These are phyloP conservation scores for Boletus speciosus DNA, from an alignment of 768 basidiomycete species.

Conservation along the genomic window DNA sequence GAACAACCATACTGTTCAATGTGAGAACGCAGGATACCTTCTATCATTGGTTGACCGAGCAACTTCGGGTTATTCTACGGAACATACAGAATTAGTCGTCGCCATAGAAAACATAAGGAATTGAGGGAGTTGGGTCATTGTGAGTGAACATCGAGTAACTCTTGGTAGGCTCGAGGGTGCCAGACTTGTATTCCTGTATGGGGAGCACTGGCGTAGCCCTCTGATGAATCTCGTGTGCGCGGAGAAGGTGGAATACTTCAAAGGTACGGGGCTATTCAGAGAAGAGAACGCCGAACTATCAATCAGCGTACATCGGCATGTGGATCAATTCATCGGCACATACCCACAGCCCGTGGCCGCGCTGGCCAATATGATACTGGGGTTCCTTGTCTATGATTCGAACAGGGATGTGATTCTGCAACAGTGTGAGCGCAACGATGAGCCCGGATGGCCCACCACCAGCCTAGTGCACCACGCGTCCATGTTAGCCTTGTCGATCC, in stretches of 20 bases:
- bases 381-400: slow-evolving; percentile 50
- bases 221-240: slow-evolving; percentile 37
- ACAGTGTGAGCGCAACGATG: slow-evolving; percentile 30
- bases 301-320: background rate
- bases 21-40: slow-evolving; percentile 24
- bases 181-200: slow-evolving; percentile 35
- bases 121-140: slow-evolving; percentile 22
- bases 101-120: slow-evolving; percentile 20
- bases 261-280: slow-evolving; percentile 33
- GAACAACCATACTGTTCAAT: slow-evolving; percentile 22
- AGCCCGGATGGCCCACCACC: slow-evolving; percentile 32
- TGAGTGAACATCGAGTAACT: background rate
- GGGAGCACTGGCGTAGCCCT: slow-evolving; percentile 25
- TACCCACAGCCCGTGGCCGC: slow-evolving; percentile 40
- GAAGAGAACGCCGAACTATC: background rate
- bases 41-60: slow-evolving; percentile 28
- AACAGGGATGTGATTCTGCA: slow-evolving; percentile 45
- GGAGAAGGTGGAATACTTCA: slow-evolving; percentile 41
- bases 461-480: slow-evolving; percentile 8
- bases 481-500: background rate
- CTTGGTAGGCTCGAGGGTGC: slow-evolving; percentile 15
- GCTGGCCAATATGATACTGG: slow-evolving; percentile 34
- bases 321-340: background rate
- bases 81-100: background rate
- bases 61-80: slow-evolving; percentile 9